Conservation (phyloP, 2,329 filamentous ascomycete species). For the Zalaria obscura region DNA sequence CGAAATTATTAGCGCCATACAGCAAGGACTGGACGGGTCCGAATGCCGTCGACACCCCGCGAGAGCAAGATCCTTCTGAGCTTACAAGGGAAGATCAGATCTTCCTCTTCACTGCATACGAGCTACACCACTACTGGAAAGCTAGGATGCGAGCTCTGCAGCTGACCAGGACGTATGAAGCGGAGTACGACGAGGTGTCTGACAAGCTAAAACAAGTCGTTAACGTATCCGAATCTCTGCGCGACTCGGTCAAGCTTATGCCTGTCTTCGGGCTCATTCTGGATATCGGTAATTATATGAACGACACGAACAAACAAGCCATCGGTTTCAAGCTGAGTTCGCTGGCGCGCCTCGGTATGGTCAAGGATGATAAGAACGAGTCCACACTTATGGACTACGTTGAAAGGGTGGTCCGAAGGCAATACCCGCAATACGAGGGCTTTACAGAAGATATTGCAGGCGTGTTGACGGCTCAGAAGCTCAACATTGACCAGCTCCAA, state of each 20-base stretch:
- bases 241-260: slow-evolving; percentile 86
- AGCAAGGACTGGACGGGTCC: slow-evolving; percentile 93
- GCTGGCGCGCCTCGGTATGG: slow-evolving; percentile 82
- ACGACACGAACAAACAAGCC: slow-evolving; percentile 96
- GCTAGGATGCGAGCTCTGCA: slow-evolving; percentile 84
- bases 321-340: slow-evolving; percentile 96
- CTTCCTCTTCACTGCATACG: slow-evolving; percentile 82
- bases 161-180: slow-evolving; percentile 69
- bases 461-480: slow-evolving; percentile 68
- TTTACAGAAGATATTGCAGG: slow-evolving; percentile 75
- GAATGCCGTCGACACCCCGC: slow-evolving; percentile 59
- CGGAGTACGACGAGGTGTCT: slow-evolving; percentile 84
- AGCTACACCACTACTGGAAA: slow-evolving; percentile 97
- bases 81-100: slow-evolving; percentile 92
- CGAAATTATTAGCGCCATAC: slow-evolving; percentile 87
- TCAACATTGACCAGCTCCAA: slow-evolving; percentile 88
- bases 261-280: slow-evolving; percentile 91
- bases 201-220: slow-evolving; percentile 78
- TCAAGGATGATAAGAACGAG: slow-evolving; percentile 98
- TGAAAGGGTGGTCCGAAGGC: slow-evolving; percentile 88
- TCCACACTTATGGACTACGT: slow-evolving; percentile 91
- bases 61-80: slow-evolving; percentile 76
- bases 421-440: slow-evolving; percentile 89
- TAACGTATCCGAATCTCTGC: slow-evolving; percentile 70
- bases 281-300: slow-evolving; percentile 99